These are phyloP conservation scores for Colletotrichum australisinense DNA, from an alignment of 2,329 filamentous ascomycete genomes.

Conservation along the genomic window DNA sequence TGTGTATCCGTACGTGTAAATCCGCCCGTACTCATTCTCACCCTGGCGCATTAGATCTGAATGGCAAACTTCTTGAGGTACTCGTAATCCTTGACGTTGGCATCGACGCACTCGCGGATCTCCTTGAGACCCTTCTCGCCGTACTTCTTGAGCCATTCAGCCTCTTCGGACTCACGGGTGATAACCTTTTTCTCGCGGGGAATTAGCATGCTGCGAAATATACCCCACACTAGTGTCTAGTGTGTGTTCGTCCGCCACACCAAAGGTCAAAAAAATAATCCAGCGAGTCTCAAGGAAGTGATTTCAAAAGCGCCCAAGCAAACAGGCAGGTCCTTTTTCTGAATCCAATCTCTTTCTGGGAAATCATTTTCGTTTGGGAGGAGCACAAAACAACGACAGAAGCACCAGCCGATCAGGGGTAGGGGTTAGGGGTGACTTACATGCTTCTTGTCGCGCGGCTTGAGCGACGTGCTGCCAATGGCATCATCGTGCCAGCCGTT, in stretches of 20 bases:
- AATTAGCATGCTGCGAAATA: conserved; percentile 28
- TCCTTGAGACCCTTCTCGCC: conserved; percentile 76
- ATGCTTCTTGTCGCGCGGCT: conserved; percentile 73
- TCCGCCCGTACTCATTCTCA: not conserved
- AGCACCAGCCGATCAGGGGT: not conserved
- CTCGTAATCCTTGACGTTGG: conserved; percentile 80
- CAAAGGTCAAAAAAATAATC: not conserved
- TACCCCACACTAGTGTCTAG: not conserved
- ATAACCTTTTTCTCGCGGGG: conserved; percentile 64
- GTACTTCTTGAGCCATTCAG: conserved; percentile 80
- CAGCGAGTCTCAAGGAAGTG: not conserved
- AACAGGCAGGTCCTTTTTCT: not conserved
- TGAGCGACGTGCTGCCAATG: conserved; percentile 82
- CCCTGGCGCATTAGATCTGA: conserved; percentile 56
- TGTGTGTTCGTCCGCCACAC: not conserved
- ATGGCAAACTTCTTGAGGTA: conserved; percentile 84
- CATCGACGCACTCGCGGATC: conserved; percentile 78
- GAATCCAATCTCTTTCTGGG: not conserved
- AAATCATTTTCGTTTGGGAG: not conserved
- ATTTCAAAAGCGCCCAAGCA: not conserved
- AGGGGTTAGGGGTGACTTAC: conserved; percentile 53
- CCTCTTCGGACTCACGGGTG: conserved; percentile 74
- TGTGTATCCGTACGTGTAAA: not conserved
- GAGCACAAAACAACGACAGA: not conserved
- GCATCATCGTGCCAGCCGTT: conserved; percentile 97